Base-by-base conservation (phyloP, 1,139 yeast species). In the Zygosaccharomyces pseudobailii region DNA sequence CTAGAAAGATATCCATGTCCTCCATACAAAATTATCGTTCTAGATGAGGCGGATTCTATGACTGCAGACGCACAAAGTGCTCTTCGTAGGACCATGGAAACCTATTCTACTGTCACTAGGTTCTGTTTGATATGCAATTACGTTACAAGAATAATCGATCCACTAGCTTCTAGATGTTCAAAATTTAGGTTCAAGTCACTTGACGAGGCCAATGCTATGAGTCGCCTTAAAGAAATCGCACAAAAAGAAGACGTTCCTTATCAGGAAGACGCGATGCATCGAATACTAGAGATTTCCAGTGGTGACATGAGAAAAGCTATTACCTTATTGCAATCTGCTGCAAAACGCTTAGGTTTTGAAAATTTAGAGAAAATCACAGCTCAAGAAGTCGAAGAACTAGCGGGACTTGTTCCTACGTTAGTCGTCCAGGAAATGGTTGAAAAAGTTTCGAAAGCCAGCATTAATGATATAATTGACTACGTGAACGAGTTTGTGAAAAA, bases 1-100 rank as follows among this genome's bases (percentile, higher is more conserved):
- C 67, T 77, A 48, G 78, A 72, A 34, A 75, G 81, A 13, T 88
- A 88, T 65, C 97, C 97, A 1, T 92, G 97, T 64, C 97, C 97
- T 1, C 96, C 96, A 5, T 90, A 85, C 67, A 90, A 90, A 64
- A 84, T 86, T 57, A 79, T 72, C 46, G 85, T 88, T 41, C 68
- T 90, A 46, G 97, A 92, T 70, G 98, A 92, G 68, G 98, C 98
- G 0, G 98, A 92, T 66, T 87, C 95, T 19, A 92, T 92, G 98
- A 92, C 98, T n/a, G 80, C 87, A 41, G 98, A 92, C 67, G 98
- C 98, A 0, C 98, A 92, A 65, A 79, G 92, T 41, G 98, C 98
- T 0, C 72, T 92, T 52, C 80, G 98, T 69, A 78, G 98, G 67
- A 92, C 97, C 2, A 92, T 92, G 96, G 99, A 92, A 65, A 87